Evolutionary conservation across 2,329 filamentous ascomycete genomes (phyloP), one percentile per base, ranked within the genome.

Genomic region (Penicillium verrucosum): DNA sequence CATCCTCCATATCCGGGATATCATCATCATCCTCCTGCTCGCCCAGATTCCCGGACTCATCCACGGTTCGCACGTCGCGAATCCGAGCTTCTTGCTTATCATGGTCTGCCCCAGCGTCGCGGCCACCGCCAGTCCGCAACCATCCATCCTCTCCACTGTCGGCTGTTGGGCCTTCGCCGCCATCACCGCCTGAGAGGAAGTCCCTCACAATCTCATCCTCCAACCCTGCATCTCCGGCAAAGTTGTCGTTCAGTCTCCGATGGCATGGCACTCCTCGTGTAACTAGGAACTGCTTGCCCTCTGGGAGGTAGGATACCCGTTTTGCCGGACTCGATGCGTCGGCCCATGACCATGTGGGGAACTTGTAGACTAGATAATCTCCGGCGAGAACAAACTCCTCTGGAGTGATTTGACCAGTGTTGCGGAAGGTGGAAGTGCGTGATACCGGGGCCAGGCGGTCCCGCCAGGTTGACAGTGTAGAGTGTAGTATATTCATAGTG

Each of bases 301-400:
- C 78, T 0, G 94, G 94, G 4, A 99, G 85, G 71, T 96, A 90
- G 63, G 81, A 80, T 54, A 90, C 89, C 61, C 92, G 88, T 73
- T 91, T 90, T 60, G 85, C 82, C 1, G 87, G 84, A n/a, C 87
- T 85, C 54, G 93, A 89, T 64, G 93, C 92, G 68, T 94, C 90
- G 63, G 89, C 87, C 94, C 94, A 99, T 48, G 90, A 89, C 94
- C 94, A 99, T 57, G 93, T 96, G 9, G 93, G 94, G 78, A 99
- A 99, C 80, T 97, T 97, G 86, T 95, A 96, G 70, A 96, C 92
- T 37, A 99, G 86, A 74, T 97, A 99, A 79, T 99, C 94, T 67
- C 94, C 94, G 4, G 94, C 94, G 4, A 89, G 88, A 49, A 97
- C 82, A 75, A 99, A 99, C 81, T 99, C 94, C 71, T 97, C 93